phyloP scores from a whole-genome alignment of 441 rosid genomes.

The Aquilaria agallochum region DNA sequence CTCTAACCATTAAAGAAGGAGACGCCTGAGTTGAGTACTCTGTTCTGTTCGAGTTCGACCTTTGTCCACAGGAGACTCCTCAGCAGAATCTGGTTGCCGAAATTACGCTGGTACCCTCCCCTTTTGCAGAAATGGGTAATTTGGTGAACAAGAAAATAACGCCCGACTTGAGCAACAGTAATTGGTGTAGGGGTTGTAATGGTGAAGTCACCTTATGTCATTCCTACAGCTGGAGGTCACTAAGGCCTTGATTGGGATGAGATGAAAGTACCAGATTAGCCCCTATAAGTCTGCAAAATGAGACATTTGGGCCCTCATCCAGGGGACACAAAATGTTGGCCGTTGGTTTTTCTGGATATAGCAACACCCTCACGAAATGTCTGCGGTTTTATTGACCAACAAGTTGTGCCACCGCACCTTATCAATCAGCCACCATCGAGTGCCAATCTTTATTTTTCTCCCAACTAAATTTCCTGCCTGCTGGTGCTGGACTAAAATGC shows the following conservation, averaged over 20 bases:
- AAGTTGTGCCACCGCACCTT: too few species aligned
- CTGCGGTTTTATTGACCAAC: slow-evolving; percentile 5
- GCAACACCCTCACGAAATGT: slow-evolving; percentile 16
- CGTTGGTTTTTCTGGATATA: slow-evolving; percentile 12
- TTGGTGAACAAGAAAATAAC: neutral
- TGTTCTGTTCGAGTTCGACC: slow-evolving; percentile 16
- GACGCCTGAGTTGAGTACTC: neutral
- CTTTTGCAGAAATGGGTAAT: slow-evolving; percentile 18
- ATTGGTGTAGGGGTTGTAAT: neutral
- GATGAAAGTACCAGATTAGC: slow-evolving; percentile 23
- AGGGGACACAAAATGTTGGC: slow-evolving; percentile 15
- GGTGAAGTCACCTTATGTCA: slow-evolving; percentile 63
- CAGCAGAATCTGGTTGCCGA: neutral
- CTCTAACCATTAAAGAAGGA: slow-evolving; percentile 2
- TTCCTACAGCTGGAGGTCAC: slow-evolving; percentile 50
- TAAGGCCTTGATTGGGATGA: slow-evolving; percentile 5
- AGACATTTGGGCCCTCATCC: neutral
- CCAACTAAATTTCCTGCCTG: too few species aligned
- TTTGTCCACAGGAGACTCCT: slow-evolving; percentile 23
- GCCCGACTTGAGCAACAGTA: slow-evolving; percentile 3
- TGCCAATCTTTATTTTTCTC: too few species aligned
- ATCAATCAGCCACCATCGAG: too few species aligned
- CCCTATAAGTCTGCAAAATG: neutral
- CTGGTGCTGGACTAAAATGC: too few species aligned
- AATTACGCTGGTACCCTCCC: neutral